These are phyloP conservation scores for Penicillium freii DNA, from an alignment of 2,329 filamentous ascomycete genomes.

Conservation along the genomic window DNA sequence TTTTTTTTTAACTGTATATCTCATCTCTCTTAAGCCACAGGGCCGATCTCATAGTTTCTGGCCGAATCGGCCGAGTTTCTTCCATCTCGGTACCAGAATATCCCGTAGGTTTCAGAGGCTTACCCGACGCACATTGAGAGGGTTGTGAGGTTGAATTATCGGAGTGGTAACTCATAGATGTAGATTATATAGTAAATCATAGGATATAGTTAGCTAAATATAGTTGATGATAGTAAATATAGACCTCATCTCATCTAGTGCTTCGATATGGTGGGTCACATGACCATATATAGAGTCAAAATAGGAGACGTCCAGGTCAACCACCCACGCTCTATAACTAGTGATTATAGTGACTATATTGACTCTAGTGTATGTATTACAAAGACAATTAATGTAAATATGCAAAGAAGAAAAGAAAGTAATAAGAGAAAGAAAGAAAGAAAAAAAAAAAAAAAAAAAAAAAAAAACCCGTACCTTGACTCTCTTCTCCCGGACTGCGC, in stretches of 20 bases:
- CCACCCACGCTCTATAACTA: background rate
- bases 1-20: background rate
- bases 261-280: conserved; percentile 7
- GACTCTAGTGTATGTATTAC: background rate
- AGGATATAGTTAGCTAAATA: background rate
- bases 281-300: conserved; percentile 9
- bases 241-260: background rate
- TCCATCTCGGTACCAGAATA: conserved; percentile 19
- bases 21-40: conserved; percentile 12
- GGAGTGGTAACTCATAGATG: background rate
- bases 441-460: background rate
- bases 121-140: conserved; percentile 3
- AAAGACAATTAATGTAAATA: background rate
- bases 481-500: conserved; percentile 28
- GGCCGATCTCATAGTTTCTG: conserved; percentile 7
- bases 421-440: background rate
- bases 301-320: background rate
- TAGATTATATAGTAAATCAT: background rate
- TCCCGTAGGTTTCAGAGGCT: conserved; percentile 7
- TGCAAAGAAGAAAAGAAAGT: background rate
- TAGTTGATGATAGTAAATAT: background rate
- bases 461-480: conserved; percentile 2
- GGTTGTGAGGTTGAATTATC: background rate
- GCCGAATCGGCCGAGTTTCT: conserved; percentile 17
- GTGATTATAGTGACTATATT: background rate